Base-by-base conservation (phyloP, 2,329 filamentous ascomycete species). In the Bipolaris bicolor region DNA sequence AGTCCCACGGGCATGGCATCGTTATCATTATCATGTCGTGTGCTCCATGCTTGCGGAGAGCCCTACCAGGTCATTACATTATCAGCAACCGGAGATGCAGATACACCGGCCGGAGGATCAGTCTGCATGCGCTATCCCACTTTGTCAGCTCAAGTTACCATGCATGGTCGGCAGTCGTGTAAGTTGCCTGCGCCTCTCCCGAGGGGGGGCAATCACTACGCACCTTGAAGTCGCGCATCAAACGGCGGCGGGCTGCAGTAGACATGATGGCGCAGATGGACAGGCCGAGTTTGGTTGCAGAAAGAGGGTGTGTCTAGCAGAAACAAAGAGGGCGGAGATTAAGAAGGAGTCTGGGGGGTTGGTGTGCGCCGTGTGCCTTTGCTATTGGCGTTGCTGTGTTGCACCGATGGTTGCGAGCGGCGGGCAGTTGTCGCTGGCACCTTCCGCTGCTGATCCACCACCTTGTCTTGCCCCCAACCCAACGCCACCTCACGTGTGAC, bases 141-240 rank as follows among this genome's bases (percentile, higher is more conserved):
- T 9, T 34, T 37, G 33, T 45, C 47, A 60, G 68, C 41, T 67
- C 63, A 44, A 49, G 50, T 46, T 43, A 24, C 39, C 11, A 49
- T 50, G 39, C 39, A n/a, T 40, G 5, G 26, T 5, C 24, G n/a
- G n/a, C 26, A 18, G 41, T 39, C 37, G 29, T 26, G 18, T 26
- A 20, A 47, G 43, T 52, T 55, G 46, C 49, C 26, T 48, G 48
- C 47, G 51, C 31, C 52, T 46, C 41, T 26, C 10, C 29, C 15
- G 11, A 10, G 51, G 52, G 26, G 29, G 26, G 51, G 52, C 29
- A 31, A 37, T 40, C 58, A 69, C 67, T 65, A 75, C 86, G 59
- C 78, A 96, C 92, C 90, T 98, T 98, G 86, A 98, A 98, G 83
- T 98, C 95, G 78, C 95, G 91, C 95, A 99, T 98, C 78, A 99